These are phyloP conservation scores for Penicillium rolfsii DNA, from an alignment of 2,329 filamentous ascomycete genomes.

Conservation along the genomic window DNA sequence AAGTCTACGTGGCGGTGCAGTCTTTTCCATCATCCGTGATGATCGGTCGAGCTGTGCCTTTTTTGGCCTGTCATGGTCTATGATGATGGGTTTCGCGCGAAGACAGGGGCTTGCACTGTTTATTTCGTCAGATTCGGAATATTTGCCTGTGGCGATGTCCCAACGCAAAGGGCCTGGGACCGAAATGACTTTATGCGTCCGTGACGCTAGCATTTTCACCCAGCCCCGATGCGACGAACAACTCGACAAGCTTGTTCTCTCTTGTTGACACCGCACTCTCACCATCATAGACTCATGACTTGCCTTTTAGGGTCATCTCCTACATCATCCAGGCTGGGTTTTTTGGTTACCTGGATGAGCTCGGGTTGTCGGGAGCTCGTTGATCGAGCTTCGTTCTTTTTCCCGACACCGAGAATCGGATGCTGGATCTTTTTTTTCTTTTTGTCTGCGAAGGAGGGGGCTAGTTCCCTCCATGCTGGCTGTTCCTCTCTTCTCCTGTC, in stretches of 20 bases:
- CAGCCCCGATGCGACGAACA: conserved; percentile 15
- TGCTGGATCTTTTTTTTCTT: conserved; percentile 47
- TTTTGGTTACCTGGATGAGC: conserved; percentile 42
- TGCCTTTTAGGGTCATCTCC: conserved; percentile 58
- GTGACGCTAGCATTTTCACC: conserved; percentile 35
- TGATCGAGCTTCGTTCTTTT: conserved; percentile 27
- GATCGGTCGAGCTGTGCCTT: conserved; percentile 27
- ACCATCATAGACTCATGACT: conserved; percentile 9
- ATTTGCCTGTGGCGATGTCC: conserved; percentile 35
- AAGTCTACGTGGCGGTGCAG: conserved; percentile 27
- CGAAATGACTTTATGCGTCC: conserved; percentile 28
- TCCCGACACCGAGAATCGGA: conserved; percentile 50
- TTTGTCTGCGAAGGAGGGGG: conserved; percentile 46
- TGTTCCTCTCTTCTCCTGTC: conserved; percentile 29
- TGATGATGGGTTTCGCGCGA: conserved; percentile 12
- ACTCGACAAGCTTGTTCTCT: not conserved
- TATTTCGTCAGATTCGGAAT: conserved; percentile 14
- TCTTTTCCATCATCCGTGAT: conserved; percentile 41
- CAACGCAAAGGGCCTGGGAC: conserved; percentile 27
- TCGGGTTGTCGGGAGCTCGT: conserved; percentile 28
- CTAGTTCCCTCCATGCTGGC: conserved; percentile 32
- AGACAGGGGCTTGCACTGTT: conserved; percentile 8
- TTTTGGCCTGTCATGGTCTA: conserved; percentile 19
- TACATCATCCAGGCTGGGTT: conserved; percentile 55
- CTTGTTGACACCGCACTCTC: conserved; percentile 3